phyloP scores from a whole-genome alignment of 352 stramenopile species.

The Phytophthora multivora region DNA sequence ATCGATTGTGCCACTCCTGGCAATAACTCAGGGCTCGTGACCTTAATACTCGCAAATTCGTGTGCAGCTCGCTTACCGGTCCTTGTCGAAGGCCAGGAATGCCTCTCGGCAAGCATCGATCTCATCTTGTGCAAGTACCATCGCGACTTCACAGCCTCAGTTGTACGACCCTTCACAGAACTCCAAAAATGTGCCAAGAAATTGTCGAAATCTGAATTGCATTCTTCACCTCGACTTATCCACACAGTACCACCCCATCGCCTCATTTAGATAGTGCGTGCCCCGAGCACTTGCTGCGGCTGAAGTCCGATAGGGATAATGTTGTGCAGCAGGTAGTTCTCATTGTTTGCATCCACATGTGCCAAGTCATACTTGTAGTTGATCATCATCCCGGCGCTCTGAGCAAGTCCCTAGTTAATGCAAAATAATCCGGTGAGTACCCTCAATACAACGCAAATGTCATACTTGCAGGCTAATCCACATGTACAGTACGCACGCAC shows the following conservation, averaged over 20 bases:
- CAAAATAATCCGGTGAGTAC: conserved; percentile 2
- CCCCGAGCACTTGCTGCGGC: conserved; percentile 54
- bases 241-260: background rate
- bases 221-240: background rate
- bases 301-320: conserved; percentile 76
- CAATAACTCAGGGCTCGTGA: background rate
- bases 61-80: conserved; percentile 50
- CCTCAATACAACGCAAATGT: background rate
- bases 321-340: conserved; percentile 84
- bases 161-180: conserved; percentile 26
- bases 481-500: conserved; percentile 40
- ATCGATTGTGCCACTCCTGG: conserved; percentile 94
- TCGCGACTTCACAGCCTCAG: conserved; percentile 14
- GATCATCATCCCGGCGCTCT: conserved; percentile 85
- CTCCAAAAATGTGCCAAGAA: conserved; percentile 15
- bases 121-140: conserved; percentile 94
- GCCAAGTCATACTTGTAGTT: conserved; percentile 89
- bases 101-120: conserved; percentile 96
- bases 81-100: conserved; percentile 98
- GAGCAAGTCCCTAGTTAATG: conserved; percentile 52
- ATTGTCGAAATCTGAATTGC: background rate
- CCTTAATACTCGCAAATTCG: background rate
- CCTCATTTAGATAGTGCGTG: conserved; percentile 20
- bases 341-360: conserved; percentile 80
- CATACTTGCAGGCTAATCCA: background rate